phyloP scores from a whole-genome alignment of 352 stramenopile genomes.

The Thalassiosira livingstoniorum region DNA sequence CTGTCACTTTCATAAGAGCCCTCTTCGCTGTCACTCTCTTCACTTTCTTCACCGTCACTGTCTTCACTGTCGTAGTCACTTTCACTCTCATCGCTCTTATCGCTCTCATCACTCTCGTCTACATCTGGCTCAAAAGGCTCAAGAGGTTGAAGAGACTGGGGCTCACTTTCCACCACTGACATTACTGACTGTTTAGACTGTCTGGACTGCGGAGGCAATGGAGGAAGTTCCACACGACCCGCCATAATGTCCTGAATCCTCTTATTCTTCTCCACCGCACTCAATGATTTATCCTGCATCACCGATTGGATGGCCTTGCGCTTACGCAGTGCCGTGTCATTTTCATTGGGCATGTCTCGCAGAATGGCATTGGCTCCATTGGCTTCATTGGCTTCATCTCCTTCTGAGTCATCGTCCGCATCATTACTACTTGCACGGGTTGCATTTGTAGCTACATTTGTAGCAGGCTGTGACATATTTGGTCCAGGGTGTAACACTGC shows the following conservation, averaged over 20 bases:
- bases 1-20: neutral
- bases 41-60: neutral
- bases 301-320: slow-evolving; percentile 42
- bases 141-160: too few species aligned
- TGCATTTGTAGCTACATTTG: neutral
- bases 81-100: neutral
- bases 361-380: slow-evolving; percentile 40
- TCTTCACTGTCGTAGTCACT: slow-evolving; percentile 1
- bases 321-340: slow-evolving; percentile 45
- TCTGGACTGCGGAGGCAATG: neutral
- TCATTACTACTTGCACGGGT: neutral
- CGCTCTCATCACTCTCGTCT: neutral
- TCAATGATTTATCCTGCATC: slow-evolving; percentile 55
- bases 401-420: neutral
- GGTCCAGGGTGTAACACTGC: neutral
- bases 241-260: slow-evolving; percentile 62
- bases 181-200: neutral
- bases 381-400: neutral
- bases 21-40: neutral
- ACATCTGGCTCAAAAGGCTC: too few species aligned
- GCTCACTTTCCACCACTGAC: neutral
- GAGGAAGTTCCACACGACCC: slow-evolving; percentile 29
- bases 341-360: slow-evolving; percentile 54
- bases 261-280: slow-evolving; percentile 43
- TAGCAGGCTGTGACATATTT: neutral